Base-by-base conservation (phyloP, 2,329 filamentous ascomycete genomes). In the Niveomyces coronatus region DNA sequence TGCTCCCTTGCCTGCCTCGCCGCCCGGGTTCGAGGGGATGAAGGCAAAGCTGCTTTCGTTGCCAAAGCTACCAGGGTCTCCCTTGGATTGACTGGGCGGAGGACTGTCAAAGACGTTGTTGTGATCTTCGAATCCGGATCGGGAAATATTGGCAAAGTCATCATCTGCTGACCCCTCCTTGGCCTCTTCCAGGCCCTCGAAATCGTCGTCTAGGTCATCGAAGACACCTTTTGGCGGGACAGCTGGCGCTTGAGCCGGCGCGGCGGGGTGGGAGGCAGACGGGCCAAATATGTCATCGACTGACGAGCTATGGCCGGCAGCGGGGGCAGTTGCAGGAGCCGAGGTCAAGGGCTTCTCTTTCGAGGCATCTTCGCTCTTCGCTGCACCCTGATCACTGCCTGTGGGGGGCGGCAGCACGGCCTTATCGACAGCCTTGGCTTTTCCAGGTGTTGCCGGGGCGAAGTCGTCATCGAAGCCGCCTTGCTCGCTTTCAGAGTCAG, bases 381-480 rank as follows among this genome's bases (percentile, higher is more conserved):
- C 42, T 15, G 54, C 45, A 14, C 16, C 37, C 5, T 30, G 35
- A 4, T 3, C 15, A 10, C 13, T 31, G 6, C 23, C 11, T 6
- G 33, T 22, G 4, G 14, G 4, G 19, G 31, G 18, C 11, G 30
- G 17, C 4, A 18, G 24, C 6, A 26, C 39, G 19, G 41, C 35
- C 37, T 51, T 48, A 20, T 45, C 46, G 22, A 24, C 31, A 14
- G 23, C 13, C 26, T 30, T 52, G 37, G 47, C 64, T 67, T 20
- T 55, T 48, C 18, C 57, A 53, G 17, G 68, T 65, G 71, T 71
- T 2, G 74, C 71, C 11, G 84, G 77, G 1, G 83, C 80, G 55
- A 96, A 96, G 57, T 95, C 82, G 54, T 98, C 91, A 35, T 93
- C 89, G 53, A 96, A 96, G 0, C 88, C 86, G 29, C 85, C 86